Percentiles rank a stretch among this genome's conserved stretches.
Evolutionary conservation across 768 basidiomycete species (phyloP).

Genomic region (Rhodotorula taiwanensis): DNA sequence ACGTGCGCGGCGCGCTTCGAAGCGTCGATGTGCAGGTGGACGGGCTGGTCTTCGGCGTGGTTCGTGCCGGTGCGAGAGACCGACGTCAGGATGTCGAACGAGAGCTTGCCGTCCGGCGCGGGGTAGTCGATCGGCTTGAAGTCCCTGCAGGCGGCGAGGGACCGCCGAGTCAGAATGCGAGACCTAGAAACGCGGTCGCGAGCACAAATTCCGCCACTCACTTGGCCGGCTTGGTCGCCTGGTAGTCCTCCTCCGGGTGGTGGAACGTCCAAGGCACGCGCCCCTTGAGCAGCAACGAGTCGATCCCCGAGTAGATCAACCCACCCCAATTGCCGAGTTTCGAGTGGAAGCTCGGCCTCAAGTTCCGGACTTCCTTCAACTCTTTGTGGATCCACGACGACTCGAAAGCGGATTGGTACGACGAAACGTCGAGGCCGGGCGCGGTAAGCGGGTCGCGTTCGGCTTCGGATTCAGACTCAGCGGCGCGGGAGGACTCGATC

Average conservation of each 20-base stretch:
- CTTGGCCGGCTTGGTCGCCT: conserved; percentile 62
- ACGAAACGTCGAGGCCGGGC: conserved; percentile 57
- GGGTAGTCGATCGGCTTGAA: conserved; percentile 37
- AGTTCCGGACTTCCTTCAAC: conserved; percentile 79
- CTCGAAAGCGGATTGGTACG: conserved; percentile 63
- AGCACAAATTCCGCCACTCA: too few relatives aligned
- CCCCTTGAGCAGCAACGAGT: conserved; percentile 75
- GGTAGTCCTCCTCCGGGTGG: conserved; percentile 53
- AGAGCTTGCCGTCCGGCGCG: conserved; percentile 73
- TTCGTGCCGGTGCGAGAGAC: conserved; percentile 87
- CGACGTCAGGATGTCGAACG: conserved; percentile 86
- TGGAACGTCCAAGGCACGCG: conserved; percentile 89
- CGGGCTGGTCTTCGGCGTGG: conserved; percentile 91
- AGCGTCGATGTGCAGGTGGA: conserved; percentile 62
- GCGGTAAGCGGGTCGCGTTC: conserved; percentile 38
- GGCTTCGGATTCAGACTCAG: conserved; percentile 26
- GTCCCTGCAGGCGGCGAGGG: conserved; percentile 6
- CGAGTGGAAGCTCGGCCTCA: conserved; percentile 78
- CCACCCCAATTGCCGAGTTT: conserved; percentile 77
- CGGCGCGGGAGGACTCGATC: conserved; percentile 46
- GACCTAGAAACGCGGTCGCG: conserved; percentile 37
- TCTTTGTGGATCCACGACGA: conserved; percentile 80
- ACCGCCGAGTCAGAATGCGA: not conserved
- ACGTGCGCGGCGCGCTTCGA: conserved; percentile 59
- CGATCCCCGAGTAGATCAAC: conserved; percentile 78